These are phyloP conservation scores for Myrica gale DNA, from an alignment of 306 rosid species.

Conservation along the genomic window DNA sequence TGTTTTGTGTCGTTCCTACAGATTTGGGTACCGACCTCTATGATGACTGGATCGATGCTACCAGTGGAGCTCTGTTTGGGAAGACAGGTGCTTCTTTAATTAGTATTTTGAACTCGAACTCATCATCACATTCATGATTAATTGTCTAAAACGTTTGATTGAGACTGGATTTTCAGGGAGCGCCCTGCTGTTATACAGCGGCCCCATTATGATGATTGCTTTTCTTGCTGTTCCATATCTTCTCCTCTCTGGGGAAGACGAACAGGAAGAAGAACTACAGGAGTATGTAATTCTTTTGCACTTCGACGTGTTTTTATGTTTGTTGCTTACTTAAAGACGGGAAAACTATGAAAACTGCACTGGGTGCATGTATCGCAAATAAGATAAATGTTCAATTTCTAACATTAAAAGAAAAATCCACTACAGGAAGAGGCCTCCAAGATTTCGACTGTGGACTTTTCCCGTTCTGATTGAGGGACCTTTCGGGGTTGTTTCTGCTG, in stretches of 20 bases:
- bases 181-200: conserved; percentile 45
- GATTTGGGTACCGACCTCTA: conserved; percentile 12
- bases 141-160: conserved; percentile 17
- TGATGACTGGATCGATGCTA: conserved; percentile 29
- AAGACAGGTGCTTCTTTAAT: conserved; percentile 45
- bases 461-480: conserved; percentile 86
- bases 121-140: not conserved
- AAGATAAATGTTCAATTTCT: not conserved
- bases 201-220: conserved; percentile 61
- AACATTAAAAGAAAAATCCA: not conserved
- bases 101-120: conserved; percentile 9
- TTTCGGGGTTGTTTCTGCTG: conserved; percentile 80
- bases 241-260: conserved; percentile 53
- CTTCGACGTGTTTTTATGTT: conserved; percentile 7
- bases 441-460: conserved; percentile 75
- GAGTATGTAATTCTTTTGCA: conserved; percentile 38
- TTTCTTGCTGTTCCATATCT: conserved; percentile 58
- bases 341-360: not conserved
- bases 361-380: not conserved
- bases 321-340: not conserved
- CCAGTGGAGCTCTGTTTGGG: conserved; percentile 48
- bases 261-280: conserved; percentile 20
- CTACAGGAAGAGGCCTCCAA: conserved; percentile 57
- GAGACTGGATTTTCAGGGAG: conserved; percentile 51
- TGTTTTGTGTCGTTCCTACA: conserved; percentile 53